Percentiles rank a stretch among this genome's conserved stretches.
Evolutionary conservation across 225 moss, liverwort and hornwort species (phyloP).

Genomic region (Straminergon stramineum): DNA sequence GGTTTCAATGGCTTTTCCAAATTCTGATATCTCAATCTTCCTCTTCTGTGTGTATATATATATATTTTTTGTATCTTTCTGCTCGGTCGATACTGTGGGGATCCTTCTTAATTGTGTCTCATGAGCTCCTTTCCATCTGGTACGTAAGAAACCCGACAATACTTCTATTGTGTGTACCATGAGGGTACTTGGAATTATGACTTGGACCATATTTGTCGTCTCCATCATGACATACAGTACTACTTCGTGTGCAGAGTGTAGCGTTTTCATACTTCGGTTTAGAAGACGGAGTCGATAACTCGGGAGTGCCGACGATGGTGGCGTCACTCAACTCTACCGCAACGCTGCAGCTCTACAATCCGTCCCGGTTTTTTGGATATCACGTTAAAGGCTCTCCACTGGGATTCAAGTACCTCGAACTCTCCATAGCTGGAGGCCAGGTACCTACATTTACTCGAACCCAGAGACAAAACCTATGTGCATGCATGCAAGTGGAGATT

Average conservation of each 20-base stretch:
- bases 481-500: not conserved
- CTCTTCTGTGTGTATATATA: too few relatives aligned
- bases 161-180: not conserved
- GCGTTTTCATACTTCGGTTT: conserved; percentile 52
- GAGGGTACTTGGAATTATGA: not conserved
- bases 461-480: not conserved
- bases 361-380: conserved; percentile 67
- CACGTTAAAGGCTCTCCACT: conserved; percentile 41
- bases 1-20: not conserved
- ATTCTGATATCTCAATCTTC: not conserved
- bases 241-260: conserved; percentile 35
- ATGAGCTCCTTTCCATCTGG: not conserved
- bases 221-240: not conserved
- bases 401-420: conserved; percentile 45
- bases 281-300: conserved; percentile 53
- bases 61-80: not conserved
- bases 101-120: not conserved
- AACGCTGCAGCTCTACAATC: conserved; percentile 45
- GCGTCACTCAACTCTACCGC: conserved; percentile 50
- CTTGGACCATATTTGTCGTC: not conserved
- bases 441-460: not conserved
- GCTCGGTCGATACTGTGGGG: not conserved
- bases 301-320: conserved; percentile 72
- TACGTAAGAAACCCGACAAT: not conserved
- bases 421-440: conserved; percentile 61